Base-by-base conservation (phyloP, 2,329 filamentous ascomycete species). In the Penicillium thymicola region DNA sequence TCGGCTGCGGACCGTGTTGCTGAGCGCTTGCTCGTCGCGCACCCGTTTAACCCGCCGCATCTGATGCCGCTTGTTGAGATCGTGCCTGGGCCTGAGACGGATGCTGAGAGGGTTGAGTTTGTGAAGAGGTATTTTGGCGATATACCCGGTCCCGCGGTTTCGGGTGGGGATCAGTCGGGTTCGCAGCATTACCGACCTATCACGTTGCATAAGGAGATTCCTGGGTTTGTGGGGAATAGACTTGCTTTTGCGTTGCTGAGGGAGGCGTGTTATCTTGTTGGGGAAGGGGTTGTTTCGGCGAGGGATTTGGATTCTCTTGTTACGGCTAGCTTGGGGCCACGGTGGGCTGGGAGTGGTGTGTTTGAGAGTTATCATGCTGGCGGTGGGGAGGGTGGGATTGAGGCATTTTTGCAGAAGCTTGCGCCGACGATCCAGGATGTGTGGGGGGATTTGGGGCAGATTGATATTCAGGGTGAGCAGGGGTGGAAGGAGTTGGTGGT, bases 1-100 rank as follows among this genome's bases (percentile, higher is more conserved):
- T 37, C 42, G 5, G 16, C 32, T 1, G 25, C 70, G 69, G 9
- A 60, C 72, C 4, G 79, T 81, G 76, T 62, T 28, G 67, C 70
- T 48, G 67, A 64, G 27, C 71, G 82, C 2, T 65, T 86, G 3
- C 59, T 85, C 0, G 79, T 85, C 1, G 82, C 84, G 4, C 84
- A 86, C 65, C 83, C 84, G 0, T 86, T 82, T 67, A 86, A 86
- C 53, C 84, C 81, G 23, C 84, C 83, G 1, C 82, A 85, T 60
- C 77, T 86, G 51, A 85, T 86, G 81, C 84, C 84, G 0, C 65
- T 86, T 1, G 69, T 86, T 2, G 83, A 86, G 66, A 73, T 86
- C 32, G 83, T 85, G 0, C 81, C 82, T 0, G 77, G 75, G 2
- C 77, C 76, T 5, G 56, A 60, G 30, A 85, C 80, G 0, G 66